phyloP scores from a whole-genome alignment of 129 eudicot species.

The Rutidosis leptorrhynchoides region DNA sequence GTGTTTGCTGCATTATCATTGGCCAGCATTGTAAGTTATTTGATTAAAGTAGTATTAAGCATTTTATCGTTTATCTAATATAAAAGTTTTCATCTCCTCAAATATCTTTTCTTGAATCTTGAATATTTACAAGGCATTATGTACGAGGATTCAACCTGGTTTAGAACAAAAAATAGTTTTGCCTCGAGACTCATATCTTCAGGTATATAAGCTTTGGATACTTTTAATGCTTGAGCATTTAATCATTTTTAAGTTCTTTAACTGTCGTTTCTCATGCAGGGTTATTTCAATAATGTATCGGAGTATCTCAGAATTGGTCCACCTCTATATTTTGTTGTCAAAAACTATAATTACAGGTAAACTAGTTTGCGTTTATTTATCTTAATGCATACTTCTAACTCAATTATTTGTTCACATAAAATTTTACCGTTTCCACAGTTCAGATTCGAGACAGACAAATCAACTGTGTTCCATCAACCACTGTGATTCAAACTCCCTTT shows the following conservation, averaged over 20 bases:
- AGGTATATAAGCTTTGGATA: conserved; percentile 45
- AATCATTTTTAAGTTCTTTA: conserved; percentile 5
- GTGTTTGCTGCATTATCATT: conserved; percentile 71
- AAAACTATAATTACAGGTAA: conserved; percentile 78
- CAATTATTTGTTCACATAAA: conserved; percentile 17
- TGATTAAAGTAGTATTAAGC: not conserved
- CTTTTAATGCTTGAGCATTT: not conserved
- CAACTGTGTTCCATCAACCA: conserved; percentile 91
- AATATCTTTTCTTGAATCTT: conserved; percentile 5
- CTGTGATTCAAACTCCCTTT: conserved; percentile 86
- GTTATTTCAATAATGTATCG: conserved; percentile 76
- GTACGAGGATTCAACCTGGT: conserved; percentile 96
- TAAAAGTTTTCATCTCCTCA: conserved; percentile 17
- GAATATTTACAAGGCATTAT: conserved; percentile 59
- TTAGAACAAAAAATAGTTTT: conserved; percentile 95
- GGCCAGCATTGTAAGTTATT: conserved; percentile 88
- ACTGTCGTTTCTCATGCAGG: conserved; percentile 45
- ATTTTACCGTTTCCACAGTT: conserved; percentile 44
- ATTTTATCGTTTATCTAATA: no score
- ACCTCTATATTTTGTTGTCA: conserved; percentile 88
- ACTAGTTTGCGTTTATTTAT: not conserved
- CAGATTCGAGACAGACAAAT: conserved; percentile 85
- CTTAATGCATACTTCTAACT: not conserved
- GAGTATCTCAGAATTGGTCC: conserved; percentile 91
- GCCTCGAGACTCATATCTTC: conserved; percentile 98